Base-by-base conservation (phyloP, 345 rosid species). In the Arabidopsis thaliana region DNA sequence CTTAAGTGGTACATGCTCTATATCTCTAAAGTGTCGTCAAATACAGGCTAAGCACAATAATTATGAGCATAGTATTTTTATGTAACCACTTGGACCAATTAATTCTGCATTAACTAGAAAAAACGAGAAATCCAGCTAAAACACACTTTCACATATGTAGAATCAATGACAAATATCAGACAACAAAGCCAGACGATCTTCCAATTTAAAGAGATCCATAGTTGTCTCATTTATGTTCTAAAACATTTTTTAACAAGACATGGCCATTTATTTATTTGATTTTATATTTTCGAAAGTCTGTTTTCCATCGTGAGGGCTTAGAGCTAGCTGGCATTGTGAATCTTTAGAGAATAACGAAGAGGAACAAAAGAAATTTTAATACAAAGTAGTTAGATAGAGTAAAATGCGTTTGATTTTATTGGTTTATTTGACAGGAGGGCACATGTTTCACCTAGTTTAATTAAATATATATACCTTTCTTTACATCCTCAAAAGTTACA, bases 281-380 rank as follows among this genome's bases (percentile, higher is more conserved):
- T 69, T 40, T 72, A 53, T 61, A 4, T 25, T 8, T 72, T 60
- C 9, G n/a, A 38, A 38, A 72, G 59, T 71, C 59, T 60, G 40
- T 32, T 49, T 61, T 60, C 40, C 33, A 49, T 74, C 78, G 72
- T 66, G 72, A 66, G 66, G 59, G 24, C 60, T 58, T 59, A 68
- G 28, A 75, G 63, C 69, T 75, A 75, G 79, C 79, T 68, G 79
- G 61, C 79, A 67, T 59, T 38, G 42, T 67, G 68, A 59, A 59
- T 74, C 66, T 65, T 74, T 57, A n/a, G 51, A 64, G 77, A 73
- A 64, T 57, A 73, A 53, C 57, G 69, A 73, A 64, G 37, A 30
- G 45, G 5, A 49, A n/a, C 5, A 1, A 51, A 4, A 50, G 6
- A 20, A 59, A 28, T 51, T 38, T 49, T 40, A 32, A 69, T 58